Evolutionary conservation across 2,329 filamentous ascomycete genomes (phyloP).

Genomic region (Cadophora sp.): DNA sequence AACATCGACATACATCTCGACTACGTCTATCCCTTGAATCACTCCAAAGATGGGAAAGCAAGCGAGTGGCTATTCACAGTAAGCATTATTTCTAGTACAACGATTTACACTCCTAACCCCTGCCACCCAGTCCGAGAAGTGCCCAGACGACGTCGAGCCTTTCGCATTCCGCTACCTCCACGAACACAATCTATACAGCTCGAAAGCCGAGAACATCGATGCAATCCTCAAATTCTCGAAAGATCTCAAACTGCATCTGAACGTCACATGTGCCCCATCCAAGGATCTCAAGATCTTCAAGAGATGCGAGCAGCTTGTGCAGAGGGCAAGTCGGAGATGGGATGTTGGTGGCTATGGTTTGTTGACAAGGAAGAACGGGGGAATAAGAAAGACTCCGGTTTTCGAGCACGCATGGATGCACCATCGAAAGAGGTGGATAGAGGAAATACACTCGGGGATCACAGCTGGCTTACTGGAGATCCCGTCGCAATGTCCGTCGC

Average conservation of each 20-base stretch:
- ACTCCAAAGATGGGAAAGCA: constrained; percentile 2
- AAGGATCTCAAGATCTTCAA: constrained; percentile 14
- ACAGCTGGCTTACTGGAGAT: constrained; percentile 10
- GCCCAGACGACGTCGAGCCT: constrained; percentile 13
- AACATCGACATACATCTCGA: constrained; percentile 11
- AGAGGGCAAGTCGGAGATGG: constrained; percentile 8
- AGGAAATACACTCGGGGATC: background rate
- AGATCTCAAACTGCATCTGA: background rate
- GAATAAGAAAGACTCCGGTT: background rate
- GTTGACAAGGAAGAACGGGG: background rate
- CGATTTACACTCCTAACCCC: background rate
- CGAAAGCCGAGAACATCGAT: constrained; percentile 12
- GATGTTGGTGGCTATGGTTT: constrained; percentile 13
- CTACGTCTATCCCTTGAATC: constrained; percentile 8
- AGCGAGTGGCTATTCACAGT: constrained; percentile 14
- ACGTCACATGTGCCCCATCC: background rate
- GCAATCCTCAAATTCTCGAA: constrained; percentile 9
- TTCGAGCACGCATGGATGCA: constrained; percentile 18
- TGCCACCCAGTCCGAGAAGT: background rate
- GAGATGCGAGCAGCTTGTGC: constrained; percentile 8
- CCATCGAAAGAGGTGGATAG: constrained; percentile 5
- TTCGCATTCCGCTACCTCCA: constrained; percentile 15
- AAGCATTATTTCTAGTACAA: background rate
- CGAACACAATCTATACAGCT: constrained; percentile 15
- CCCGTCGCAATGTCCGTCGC: background rate